Evolutionary conservation across 2,329 filamentous ascomycete species (phyloP).

Genomic region (Ilyonectria robusta): DNA sequence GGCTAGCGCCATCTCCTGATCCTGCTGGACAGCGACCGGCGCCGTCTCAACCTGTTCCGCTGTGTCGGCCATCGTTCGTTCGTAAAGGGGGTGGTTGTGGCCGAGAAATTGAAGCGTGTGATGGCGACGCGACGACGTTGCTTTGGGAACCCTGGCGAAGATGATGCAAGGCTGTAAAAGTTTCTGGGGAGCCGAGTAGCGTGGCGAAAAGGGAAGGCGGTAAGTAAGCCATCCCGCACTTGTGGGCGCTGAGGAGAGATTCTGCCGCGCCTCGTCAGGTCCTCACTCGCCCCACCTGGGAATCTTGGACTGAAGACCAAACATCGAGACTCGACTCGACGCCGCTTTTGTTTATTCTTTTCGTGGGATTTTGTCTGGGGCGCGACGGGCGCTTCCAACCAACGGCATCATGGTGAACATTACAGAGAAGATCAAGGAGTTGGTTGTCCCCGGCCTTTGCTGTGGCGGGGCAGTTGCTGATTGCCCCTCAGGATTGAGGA

Average conservation of each 20-base stretch:
- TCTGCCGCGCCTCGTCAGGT: constrained; percentile 47
- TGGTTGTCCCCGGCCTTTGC: constrained; percentile 51
- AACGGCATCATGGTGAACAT: constrained; percentile 92
- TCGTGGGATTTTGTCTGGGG: constrained; percentile 28
- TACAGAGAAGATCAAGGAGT: constrained; percentile 99
- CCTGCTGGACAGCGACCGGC: constrained; percentile 45
- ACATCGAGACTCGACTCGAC: constrained; percentile 28
- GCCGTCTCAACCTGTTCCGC: constrained; percentile 47
- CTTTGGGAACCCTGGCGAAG: constrained; percentile 34
- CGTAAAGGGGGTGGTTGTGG: constrained; percentile 19
- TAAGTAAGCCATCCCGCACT: constrained; percentile 37
- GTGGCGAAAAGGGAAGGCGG: constrained; percentile 47
- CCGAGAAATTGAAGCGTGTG: constrained; percentile 25
- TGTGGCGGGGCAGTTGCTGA: constrained; percentile 41
- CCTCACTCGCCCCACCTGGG: constrained; percentile 49
- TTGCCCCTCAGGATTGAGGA: constrained; percentile 87
- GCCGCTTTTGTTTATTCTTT: constrained; percentile 27
- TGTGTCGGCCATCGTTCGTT: constrained; percentile 51
- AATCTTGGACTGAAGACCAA: constrained; percentile 38
- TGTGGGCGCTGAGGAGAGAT: constrained; percentile 38
- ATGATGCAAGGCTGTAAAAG: constrained; percentile 49
- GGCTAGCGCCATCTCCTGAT: constrained; percentile 52
- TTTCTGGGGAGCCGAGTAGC: constrained; percentile 35
- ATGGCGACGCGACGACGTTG: constrained; percentile 43
- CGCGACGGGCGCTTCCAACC: constrained; percentile 45